Conservation (phyloP, 2,329 filamentous ascomycete genomes). For the Cladobotryum protrusum region DNA sequence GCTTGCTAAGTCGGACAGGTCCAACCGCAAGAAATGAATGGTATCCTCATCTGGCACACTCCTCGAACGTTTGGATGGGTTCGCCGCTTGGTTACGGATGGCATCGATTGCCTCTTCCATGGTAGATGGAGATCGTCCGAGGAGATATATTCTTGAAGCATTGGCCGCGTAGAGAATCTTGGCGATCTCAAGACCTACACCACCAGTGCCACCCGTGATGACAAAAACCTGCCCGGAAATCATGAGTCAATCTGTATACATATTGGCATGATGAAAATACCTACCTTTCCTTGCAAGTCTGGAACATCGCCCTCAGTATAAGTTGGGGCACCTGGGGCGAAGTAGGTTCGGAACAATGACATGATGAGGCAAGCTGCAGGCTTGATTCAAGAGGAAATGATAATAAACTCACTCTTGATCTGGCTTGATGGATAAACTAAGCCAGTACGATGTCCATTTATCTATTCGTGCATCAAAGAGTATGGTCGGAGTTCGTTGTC, state of each 20-base stretch:
- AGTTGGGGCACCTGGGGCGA: conserved; percentile 27
- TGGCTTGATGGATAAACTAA: no score
- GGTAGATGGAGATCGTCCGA: conserved; percentile 37
- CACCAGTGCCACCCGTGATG: conserved; percentile 34
- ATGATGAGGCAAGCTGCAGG: no score
- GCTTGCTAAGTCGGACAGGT: conserved; percentile 29
- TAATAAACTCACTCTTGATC: no score
- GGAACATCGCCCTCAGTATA: conserved; percentile 37
- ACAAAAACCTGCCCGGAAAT: conserved; percentile 35
- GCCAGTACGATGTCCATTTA: no score
- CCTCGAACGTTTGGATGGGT: conserved; percentile 36
- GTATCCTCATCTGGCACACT: conserved; percentile 36
- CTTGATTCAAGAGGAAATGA: no score
- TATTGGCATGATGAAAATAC: no score
- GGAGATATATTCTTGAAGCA: conserved; percentile 44
- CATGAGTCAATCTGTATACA: no score
- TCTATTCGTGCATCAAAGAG: no score
- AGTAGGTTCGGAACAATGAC: no score
- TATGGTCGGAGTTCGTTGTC: no score
- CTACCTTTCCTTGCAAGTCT: conserved; percentile 31
- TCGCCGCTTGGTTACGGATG: conserved; percentile 32
- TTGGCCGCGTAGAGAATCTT: conserved; percentile 47
- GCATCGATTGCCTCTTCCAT: conserved; percentile 34
- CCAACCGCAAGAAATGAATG: conserved; percentile 35
- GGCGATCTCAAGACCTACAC: conserved; percentile 44